These are phyloP conservation scores for Penicillium macrosclerotiorum DNA, from an alignment of 495 filamentous ascomycete genomes.

Conservation along the genomic window DNA sequence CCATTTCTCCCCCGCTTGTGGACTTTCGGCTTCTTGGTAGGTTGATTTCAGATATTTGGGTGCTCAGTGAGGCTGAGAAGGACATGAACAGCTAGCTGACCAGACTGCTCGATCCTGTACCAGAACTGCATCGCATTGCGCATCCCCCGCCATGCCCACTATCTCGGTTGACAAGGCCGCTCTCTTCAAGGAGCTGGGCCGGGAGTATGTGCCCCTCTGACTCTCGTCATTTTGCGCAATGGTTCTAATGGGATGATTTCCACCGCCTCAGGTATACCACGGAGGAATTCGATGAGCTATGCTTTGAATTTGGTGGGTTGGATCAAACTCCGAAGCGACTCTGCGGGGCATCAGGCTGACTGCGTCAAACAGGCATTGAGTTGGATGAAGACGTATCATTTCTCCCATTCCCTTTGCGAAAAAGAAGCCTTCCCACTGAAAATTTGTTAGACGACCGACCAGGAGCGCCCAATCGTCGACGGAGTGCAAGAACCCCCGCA, in stretches of 20 bases:
- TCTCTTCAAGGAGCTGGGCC: constrained; percentile 87
- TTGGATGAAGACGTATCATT: constrained; percentile 82
- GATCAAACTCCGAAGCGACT: constrained; percentile 1
- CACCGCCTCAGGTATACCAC: constrained; percentile 68
- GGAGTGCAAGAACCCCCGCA: constrained; percentile 84
- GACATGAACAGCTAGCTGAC: not conserved
- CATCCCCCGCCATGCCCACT: constrained; percentile 65
- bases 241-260: constrained; percentile 3
- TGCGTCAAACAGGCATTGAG: constrained; percentile 66
- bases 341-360: constrained; percentile 40
- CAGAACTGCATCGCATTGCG: constrained; percentile 25
- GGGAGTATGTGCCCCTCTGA: constrained; percentile 59
- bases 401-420: not conserved
- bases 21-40: constrained; percentile 5
- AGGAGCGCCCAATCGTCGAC: constrained; percentile 68
- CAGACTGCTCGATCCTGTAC: not conserved
- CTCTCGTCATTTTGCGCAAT: not conserved
- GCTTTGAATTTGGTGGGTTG: constrained; percentile 88
- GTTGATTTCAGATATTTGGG: not conserved
- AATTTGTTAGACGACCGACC: constrained; percentile 62
- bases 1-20: constrained; percentile 1
- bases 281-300: constrained; percentile 93
- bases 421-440: constrained; percentile 14
- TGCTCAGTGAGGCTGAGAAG: not conserved
- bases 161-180: constrained; percentile 92